A percentile compares a stretch with the other conserved stretches of the same genome.
These are phyloP conservation scores for Penicillium sp. DNA, from an alignment of 2,329 filamentous ascomycete species.

Conservation along the genomic window DNA sequence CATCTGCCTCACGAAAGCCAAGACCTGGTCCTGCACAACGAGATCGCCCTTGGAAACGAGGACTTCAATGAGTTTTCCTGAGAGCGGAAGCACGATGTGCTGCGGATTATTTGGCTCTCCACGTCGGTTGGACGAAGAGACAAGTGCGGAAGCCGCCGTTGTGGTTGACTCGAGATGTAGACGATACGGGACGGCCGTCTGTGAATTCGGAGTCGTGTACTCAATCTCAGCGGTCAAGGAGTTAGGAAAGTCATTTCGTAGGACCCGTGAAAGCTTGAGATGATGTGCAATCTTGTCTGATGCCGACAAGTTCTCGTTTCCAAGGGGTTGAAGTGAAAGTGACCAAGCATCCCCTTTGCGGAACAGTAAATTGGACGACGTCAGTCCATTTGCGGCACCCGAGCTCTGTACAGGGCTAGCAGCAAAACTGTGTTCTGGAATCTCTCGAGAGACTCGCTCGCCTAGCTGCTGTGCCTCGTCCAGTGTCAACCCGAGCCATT, in stretches of 20 bases:
- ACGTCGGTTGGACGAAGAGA: conserved; percentile 41
- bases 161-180: conserved; percentile 43
- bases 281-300: conserved; percentile 40
- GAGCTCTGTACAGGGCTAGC: conserved; percentile 5
- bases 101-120: conserved; percentile 46
- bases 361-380: conserved; percentile 44
- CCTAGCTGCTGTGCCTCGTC: conserved; percentile 34
- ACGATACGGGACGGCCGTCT: conserved; percentile 38
- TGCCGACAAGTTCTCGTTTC: conserved; percentile 7
- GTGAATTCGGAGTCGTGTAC: conserved; percentile 38
- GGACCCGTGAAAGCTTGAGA: conserved; percentile 48
- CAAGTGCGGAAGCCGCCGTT: conserved; percentile 39
- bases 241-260: conserved; percentile 56
- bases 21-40: conserved; percentile 46
- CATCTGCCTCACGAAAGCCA: conserved; percentile 60
- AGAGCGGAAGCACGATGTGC: conserved; percentile 53
- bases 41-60: conserved; percentile 49
- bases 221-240: conserved; percentile 50
- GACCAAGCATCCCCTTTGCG: conserved; percentile 56
- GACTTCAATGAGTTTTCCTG: conserved; percentile 56
- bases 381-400: conserved; percentile 13
- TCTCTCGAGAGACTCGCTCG: conserved; percentile 20
- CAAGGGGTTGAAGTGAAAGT: conserved; percentile 41
- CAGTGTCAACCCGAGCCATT: conserved; percentile 53
- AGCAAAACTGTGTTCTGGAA: neutral